Evolutionary conservation across 257 asterid genomes (phyloP), one percentile per base, ranked within the genome.

Genomic region (Jasminum sambac): DNA sequence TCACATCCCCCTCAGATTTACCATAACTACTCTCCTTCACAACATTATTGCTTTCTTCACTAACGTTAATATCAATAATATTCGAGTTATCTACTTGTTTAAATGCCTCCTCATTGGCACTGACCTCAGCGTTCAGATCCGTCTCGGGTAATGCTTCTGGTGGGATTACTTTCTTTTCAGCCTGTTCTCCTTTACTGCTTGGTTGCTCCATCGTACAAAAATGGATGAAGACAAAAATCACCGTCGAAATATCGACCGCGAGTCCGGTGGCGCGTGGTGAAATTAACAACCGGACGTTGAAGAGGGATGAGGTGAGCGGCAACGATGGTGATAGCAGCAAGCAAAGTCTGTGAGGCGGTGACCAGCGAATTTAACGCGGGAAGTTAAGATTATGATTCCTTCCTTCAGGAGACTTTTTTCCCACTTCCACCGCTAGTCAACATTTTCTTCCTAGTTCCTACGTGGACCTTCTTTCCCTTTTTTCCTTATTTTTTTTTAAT

Each of bases 191-290:
- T 48, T 68, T 80, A 7, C 44, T 50, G 79, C 1, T 57, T 41
- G 80, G 87, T 81, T 67, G 88, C 77, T 83, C 89, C 92, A 83
- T 85, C 75, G 61, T 10, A 52, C 13, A 9, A 52, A 7, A 17
- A 26, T 19, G 42, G 4, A 0, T 11, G 48, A 26, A 71, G 38
- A 2, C 8, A 2, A 34, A 11, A 14, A 26, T 17, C 23, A 7
- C 61, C 19, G n/a, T 71, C 44, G 39, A 63, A 50, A 44, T 30
- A 60, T 39, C 8, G 82, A 81, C 44, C 79, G 85, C 83, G 87
- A 81, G 88, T 83, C 70, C 9, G 70, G 66, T 60, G 71, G 81
- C 79, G 83, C 80, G 80, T 76, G 70, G 59, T 26, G 34, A 46
- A 52, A n/a, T 2, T 68, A 60, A 66, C 65, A 55, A 8, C 37